Evolutionary conservation across 306 rosid species (phyloP), one percentile per base, ranked within the genome.

Genomic region (Inga leiocalycina): DNA sequence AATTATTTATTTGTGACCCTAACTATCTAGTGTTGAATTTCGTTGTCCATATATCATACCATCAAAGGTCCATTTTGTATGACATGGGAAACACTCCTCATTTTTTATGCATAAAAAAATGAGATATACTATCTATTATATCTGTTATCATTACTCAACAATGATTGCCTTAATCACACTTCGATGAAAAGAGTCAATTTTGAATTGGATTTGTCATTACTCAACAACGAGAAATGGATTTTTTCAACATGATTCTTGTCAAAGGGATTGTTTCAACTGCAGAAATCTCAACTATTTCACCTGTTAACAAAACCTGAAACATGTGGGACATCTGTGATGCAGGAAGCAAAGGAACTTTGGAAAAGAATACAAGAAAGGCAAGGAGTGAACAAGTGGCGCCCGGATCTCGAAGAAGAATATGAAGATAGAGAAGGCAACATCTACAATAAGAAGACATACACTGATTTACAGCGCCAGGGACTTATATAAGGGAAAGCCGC

Each of bases 381-480:
- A 86, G 99, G 99, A 57, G 88, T 90, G 75, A 96, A 89, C 86
- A 96, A 96, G 81, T 96, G 99, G 99, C 98, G 99, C 61, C 99
- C 99, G 1, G 99, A 96, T 72, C 92, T 96, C 27, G 99, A 96
- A 87, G 99, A 96, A 87, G 99, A 96, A 82, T 96, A 96, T n/a
- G 99, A 96, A 88, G 99, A 96, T 85, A 93, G 80, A 83, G 99
- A 96, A 90, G 99, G 98, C 74, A 96, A 96, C 86, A 96, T 96
- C 84, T 96, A 96, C 89, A 96, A 96, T 32, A 96, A 93, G 93
- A 96, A 93, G 91, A 96, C 99, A 16, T 96, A 88, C 67, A 81
- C 97, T n/a, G 99, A 96, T 89, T 88, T 96, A 62, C 99, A 96
- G 87, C 94, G 97, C 80, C 99, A 96, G 90, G 99, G 99, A 51